A percentile compares a stretch with the other conserved stretches of the same genome.
Evolutionary conservation across 148 eudicot species (phyloP).

Genomic region (Arctostaphylos glauca): DNA sequence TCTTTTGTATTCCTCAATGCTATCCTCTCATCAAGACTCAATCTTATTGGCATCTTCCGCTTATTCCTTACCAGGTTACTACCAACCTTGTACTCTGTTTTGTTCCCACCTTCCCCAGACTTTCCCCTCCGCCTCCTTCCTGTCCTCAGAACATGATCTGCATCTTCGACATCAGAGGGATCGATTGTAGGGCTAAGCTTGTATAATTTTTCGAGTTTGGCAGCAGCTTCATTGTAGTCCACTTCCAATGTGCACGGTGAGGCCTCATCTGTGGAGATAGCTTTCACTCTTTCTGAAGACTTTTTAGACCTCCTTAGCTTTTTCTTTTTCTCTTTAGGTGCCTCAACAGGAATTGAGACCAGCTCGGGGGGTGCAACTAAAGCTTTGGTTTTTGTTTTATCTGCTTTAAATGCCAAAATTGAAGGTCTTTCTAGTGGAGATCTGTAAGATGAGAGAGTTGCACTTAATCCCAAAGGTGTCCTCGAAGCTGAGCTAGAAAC

Average conservation of each 20-base stretch:
- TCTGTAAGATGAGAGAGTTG: conserved; percentile 38
- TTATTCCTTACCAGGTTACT: conserved; percentile 53
- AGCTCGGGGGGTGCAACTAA: conserved; percentile 51
- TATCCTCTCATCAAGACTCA: conserved; percentile 75
- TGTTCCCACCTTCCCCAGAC: conserved; percentile 32
- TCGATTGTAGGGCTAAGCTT: conserved; percentile 56
- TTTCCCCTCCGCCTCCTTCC: conserved; percentile 40
- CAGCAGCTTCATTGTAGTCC: conserved; percentile 87
- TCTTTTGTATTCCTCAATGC: conserved; percentile 61
- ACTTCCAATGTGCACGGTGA: conserved; percentile 44
- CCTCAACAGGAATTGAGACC: conserved; percentile 40
- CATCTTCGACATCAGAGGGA: conserved; percentile 29
- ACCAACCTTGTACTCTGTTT: conserved; percentile 22
- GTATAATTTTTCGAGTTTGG: conserved; percentile 72
- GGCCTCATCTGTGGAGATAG: conserved; percentile 45
- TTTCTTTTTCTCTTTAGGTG: conserved; percentile 54
- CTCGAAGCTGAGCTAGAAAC: conserved; percentile 83
- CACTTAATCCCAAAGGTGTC: conserved; percentile 58
- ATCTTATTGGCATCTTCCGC: conserved; percentile 43
- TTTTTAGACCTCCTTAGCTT: conserved; percentile 45
- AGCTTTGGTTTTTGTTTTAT: conserved; percentile 47
- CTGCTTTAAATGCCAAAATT: conserved; percentile 59
- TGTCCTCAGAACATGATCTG: conserved; percentile 31
- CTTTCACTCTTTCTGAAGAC: conserved; percentile 45
- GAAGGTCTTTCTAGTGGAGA: conserved; percentile 40